Percentiles rank a stretch among this genome's conserved stretches.
Evolutionary conservation across 176 grass and related monocot species (phyloP).

Genomic region (Aegilops longissima): DNA sequence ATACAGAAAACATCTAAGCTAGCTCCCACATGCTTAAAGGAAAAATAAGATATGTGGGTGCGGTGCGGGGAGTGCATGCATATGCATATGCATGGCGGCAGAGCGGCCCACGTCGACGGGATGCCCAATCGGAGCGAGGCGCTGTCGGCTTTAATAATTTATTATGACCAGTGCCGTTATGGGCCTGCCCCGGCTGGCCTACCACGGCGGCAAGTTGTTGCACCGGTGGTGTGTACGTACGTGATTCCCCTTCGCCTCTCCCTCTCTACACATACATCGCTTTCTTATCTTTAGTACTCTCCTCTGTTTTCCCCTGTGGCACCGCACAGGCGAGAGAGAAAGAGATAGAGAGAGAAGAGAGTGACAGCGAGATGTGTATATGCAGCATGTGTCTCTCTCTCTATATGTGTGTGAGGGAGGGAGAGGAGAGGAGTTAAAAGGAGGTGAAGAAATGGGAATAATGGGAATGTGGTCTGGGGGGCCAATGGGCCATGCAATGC

Average conservation of each 20-base stretch:
- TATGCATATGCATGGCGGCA: conserved; percentile 40
- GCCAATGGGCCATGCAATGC: neutral
- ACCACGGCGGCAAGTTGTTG: conserved; percentile 50
- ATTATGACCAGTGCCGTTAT: conserved; percentile 35
- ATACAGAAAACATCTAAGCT: neutral
- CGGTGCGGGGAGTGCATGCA: neutral
- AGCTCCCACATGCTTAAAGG: neutral
- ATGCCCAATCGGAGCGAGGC: conserved; percentile 21
- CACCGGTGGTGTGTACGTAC: conserved; percentile 34
- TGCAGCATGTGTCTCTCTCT: neutral
- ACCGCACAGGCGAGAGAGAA: neutral
- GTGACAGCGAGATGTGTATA: neutral
- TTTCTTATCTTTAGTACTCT: conserved; percentile 63
- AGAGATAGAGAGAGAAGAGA: neutral
- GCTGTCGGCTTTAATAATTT: conserved; percentile 65
- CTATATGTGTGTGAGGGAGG: too few relatives aligned
- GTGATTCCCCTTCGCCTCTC: conserved; percentile 23
- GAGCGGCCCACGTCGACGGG: conserved; percentile 47
- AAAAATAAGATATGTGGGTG: neutral
- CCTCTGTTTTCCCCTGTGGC: conserved; percentile 38
- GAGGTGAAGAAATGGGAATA: neutral
- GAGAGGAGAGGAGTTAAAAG: neutral
- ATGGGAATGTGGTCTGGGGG: neutral
- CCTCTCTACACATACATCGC: conserved; percentile 22
- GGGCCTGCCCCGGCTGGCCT: conserved; percentile 38